A percentile compares a stretch with the other conserved stretches of the same genome.
Evolutionary conservation across 306 rosid species (phyloP).

Genomic region (Ziziphus jujuba): DNA sequence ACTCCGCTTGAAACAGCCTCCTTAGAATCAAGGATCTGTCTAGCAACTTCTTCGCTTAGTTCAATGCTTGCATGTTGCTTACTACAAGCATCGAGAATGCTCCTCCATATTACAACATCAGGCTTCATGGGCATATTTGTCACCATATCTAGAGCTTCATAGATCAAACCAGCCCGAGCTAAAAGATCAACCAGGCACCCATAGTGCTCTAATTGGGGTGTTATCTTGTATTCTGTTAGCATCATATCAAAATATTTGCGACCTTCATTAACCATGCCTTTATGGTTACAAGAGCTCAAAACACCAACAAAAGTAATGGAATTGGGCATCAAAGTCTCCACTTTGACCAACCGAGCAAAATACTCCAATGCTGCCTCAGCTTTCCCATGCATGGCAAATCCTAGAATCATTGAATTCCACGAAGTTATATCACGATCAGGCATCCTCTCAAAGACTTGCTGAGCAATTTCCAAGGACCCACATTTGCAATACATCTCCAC

Average conservation of each 20-base stretch:
- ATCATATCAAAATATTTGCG: constrained; percentile 53
- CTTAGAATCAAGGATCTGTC: constrained; percentile 48
- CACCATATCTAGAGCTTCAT: constrained; percentile 64
- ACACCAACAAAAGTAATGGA: constrained; percentile 78
- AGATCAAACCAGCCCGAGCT: constrained; percentile 56
- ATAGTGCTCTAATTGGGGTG: constrained; percentile 68
- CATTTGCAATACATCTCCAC: constrained; percentile 86
- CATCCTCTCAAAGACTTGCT: constrained; percentile 66
- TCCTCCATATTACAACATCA: constrained; percentile 81
- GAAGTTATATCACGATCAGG: constrained; percentile 45
- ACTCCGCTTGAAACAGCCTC: constrained; percentile 55
- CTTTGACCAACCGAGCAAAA: constrained; percentile 46
- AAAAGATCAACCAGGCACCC: constrained; percentile 84
- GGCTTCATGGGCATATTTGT: constrained; percentile 69
- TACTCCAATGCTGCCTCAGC: constrained; percentile 53
- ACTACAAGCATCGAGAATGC: constrained; percentile 72
- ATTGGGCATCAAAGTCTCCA: constrained; percentile 40
- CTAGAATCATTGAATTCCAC: constrained; percentile 75
- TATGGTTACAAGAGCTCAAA: constrained; percentile 71
- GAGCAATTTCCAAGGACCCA: constrained; percentile 63
- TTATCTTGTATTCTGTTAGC: constrained; percentile 48
- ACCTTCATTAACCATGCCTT: constrained; percentile 69
- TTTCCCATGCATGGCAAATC: constrained; percentile 66
- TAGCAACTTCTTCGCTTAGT: constrained; percentile 64
- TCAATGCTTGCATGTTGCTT: constrained; percentile 65